phyloP scores from a whole-genome alignment of 208 protist species.

The Trypanosomatidae sp. region DNA sequence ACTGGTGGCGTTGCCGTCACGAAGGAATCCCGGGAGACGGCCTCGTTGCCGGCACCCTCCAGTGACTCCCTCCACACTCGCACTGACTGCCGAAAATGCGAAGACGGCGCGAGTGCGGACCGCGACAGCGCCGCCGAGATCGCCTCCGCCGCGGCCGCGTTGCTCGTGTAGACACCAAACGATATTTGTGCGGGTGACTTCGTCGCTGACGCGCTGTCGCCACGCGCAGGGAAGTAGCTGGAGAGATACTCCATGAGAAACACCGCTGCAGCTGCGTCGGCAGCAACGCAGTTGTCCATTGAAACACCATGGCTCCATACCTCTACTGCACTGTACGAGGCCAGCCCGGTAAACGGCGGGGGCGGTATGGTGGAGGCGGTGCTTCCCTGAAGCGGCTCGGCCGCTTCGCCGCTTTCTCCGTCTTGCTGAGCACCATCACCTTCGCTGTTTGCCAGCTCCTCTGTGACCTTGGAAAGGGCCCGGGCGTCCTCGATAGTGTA shows the following conservation, averaged over 20 bases:
- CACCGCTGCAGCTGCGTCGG: conserved; percentile 54
- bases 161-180: conserved; percentile 33
- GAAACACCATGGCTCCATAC: conserved; percentile 80
- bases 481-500: conserved; percentile 39
- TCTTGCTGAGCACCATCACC: conserved; percentile 7
- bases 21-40: conserved; percentile 5
- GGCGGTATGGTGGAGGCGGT: conserved; percentile 13
- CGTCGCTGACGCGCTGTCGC: neutral
- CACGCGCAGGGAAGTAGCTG: conserved; percentile 26
- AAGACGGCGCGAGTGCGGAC: conserved; percentile 8
- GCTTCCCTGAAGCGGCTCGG: neutral
- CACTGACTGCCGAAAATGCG: conserved; percentile 10
- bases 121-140: conserved; percentile 21
- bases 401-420: neutral
- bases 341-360: conserved; percentile 50
- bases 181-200: conserved; percentile 8
- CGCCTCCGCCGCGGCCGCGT: conserved; percentile 23
- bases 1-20: conserved; percentile 8
- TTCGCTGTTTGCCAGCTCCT: conserved; percentile 13
- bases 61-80: conserved; percentile 34
- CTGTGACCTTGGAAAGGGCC: conserved; percentile 15
- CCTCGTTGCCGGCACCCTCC: conserved; percentile 31
- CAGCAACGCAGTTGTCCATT: conserved; percentile 28
- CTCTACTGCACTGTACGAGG: conserved; percentile 61
- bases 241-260: conserved; percentile 54